These are phyloP conservation scores for Solanum chiquidenum DNA, from an alignment of 257 asterid species.

Conservation along the genomic window DNA sequence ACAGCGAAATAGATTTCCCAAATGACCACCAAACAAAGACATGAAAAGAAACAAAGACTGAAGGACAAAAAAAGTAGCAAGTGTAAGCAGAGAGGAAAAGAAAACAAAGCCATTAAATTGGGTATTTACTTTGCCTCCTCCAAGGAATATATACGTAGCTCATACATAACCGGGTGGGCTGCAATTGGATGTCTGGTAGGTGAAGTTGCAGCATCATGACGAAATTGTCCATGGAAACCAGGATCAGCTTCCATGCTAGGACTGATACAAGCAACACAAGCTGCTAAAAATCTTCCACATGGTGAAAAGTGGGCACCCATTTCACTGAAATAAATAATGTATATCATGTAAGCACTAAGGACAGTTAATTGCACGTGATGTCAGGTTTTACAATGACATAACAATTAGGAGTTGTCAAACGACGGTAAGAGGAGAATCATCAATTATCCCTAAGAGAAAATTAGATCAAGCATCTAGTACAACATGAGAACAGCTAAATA, in stretches of 20 bases:
- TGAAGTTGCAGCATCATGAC: conserved; percentile 71
- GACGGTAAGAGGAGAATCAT: background rate
- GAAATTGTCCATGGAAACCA: conserved; percentile 57
- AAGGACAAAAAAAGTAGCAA: conserved; percentile 1
- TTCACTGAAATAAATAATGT: conserved; percentile 36
- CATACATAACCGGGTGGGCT: conserved; percentile 84
- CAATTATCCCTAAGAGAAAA: background rate
- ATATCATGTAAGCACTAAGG: background rate
- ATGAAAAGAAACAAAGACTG: background rate
- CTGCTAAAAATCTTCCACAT: conserved; percentile 92
- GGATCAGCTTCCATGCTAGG: conserved; percentile 69
- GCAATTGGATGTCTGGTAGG: conserved; percentile 96
- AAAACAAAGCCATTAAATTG: background rate
- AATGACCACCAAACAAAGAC: background rate
- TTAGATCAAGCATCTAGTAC: background rate
- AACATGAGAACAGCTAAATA: background rate
- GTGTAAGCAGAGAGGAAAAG: background rate
- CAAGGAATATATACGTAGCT: conserved; percentile 84
- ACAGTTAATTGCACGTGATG: background rate
- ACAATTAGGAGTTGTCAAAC: background rate
- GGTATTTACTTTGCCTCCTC: conserved; percentile 82
- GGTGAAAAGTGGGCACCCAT: conserved; percentile 98
- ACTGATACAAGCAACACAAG: conserved; percentile 89
- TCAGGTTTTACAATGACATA: background rate
- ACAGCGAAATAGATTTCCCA: background rate